phyloP scores from a whole-genome alignment of 2,329 filamentous ascomycete genomes.

The Venturia nashicola region DNA sequence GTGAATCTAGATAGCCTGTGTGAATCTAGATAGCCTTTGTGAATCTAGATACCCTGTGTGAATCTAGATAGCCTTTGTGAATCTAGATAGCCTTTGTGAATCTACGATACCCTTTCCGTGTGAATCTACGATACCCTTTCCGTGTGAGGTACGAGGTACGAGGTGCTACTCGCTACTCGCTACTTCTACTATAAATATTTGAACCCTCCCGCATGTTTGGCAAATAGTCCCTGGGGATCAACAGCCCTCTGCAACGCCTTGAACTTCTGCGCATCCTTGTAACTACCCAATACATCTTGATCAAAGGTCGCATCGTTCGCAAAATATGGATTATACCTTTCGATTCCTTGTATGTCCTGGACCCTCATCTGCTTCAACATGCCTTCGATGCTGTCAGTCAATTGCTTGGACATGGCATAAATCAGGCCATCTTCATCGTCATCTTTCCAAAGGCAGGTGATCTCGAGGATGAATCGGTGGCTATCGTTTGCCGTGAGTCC shows the following conservation, averaged over 20 bases:
- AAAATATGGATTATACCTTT: neutral
- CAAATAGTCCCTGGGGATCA: conserved; percentile 20
- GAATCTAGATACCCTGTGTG: no score
- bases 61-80: no score
- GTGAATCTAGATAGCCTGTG: no score
- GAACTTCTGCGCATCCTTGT: conserved; percentile 20
- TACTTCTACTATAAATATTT: no score
- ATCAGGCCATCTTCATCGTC: conserved; percentile 13
- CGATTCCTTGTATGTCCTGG: neutral
- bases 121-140: no score
- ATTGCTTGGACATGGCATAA: conserved; percentile 11
- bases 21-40: no score
- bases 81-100: no score
- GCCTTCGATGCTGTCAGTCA: conserved; percentile 10
- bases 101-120: no score
- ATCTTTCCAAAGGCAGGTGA: conserved; percentile 15
- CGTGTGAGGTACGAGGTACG: no score
- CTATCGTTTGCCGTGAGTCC: conserved; percentile 8
- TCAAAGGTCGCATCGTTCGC: conserved; percentile 21
- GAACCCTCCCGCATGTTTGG: conserved; percentile 17
- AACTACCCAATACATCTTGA: conserved; percentile 20
- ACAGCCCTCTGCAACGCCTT: conserved; percentile 20
- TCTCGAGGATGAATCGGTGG: conserved; percentile 14
- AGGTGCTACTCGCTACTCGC: neutral
- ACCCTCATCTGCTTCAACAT: conserved; percentile 6